These are phyloP conservation scores for Aphanomyces stellatus DNA, from an alignment of 352 stramenopile genomes.

Conservation along the genomic window DNA sequence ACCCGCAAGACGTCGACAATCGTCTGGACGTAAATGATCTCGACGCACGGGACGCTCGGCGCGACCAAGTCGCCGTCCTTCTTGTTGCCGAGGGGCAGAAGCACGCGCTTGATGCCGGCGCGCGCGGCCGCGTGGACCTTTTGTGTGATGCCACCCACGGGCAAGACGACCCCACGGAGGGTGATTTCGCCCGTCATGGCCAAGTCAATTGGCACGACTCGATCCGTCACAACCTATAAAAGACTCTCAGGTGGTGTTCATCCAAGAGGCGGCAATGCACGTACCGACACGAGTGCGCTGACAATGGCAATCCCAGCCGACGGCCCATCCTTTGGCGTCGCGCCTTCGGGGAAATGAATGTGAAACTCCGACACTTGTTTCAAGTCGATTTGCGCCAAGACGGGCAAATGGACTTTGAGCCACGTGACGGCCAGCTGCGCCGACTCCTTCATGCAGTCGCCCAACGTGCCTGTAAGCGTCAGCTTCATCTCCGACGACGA, in stretches of 20 bases:
- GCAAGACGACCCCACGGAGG: constrained; percentile 79
- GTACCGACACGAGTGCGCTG: constrained; percentile 69
- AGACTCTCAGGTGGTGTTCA: constrained; percentile 10
- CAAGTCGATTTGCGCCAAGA: constrained; percentile 30
- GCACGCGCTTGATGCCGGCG: constrained; percentile 73
- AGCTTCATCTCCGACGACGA: constrained; percentile 29
- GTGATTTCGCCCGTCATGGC: constrained; percentile 87
- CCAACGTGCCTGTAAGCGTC: constrained; percentile 63
- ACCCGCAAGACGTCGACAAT: constrained; percentile 52
- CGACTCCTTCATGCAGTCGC: constrained; percentile 87
- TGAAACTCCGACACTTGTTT: constrained; percentile 67
- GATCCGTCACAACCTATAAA: constrained; percentile 23
- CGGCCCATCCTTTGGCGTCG: constrained; percentile 84
- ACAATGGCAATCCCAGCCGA: constrained; percentile 83
- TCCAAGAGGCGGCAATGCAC: constrained; percentile 26
- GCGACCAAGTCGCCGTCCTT: constrained; percentile 61
- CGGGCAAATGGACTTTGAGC: constrained; percentile 52
- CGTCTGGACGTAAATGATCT: constrained; percentile 57
- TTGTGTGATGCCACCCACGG: constrained; percentile 85
- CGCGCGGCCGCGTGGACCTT: constrained; percentile 84
- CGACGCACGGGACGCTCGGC: constrained; percentile 41
- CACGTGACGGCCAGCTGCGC: constrained; percentile 77
- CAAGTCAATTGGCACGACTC: constrained; percentile 59
- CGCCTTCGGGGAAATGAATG: constrained; percentile 84
- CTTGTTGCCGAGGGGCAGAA: constrained; percentile 65